Evolutionary conservation across 2,329 filamentous ascomycete genomes (phyloP).

Genomic region (Pseudocercospora cruenta): DNA sequence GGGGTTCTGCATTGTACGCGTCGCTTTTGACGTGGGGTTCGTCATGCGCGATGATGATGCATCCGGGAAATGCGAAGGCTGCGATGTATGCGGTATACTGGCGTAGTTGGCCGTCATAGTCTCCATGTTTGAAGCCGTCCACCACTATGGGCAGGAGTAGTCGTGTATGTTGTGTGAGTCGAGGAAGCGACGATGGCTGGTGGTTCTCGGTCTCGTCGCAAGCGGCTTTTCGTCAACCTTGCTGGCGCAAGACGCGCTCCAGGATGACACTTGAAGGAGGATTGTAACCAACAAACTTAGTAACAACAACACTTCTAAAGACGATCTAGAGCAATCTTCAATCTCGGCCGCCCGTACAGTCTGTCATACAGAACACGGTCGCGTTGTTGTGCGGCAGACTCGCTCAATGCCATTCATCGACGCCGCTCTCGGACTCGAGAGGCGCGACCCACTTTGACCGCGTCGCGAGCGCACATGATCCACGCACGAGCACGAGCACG

Average conservation of each 20-base stretch:
- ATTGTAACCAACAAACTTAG: background rate
- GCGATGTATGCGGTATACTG: conserved; percentile 14
- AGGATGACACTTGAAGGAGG: too few relatives aligned
- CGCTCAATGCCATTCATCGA: background rate
- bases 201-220: conserved; percentile 1
- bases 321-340: background rate
- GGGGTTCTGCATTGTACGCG: conserved; percentile 30
- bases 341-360: background rate
- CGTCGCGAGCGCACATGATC: background rate
- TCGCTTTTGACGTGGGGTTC: conserved; percentile 23
- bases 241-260: conserved; percentile 5
- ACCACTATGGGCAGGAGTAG: background rate
- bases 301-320: background rate
- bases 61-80: conserved; percentile 14
- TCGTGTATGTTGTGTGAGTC: conserved; percentile 2
- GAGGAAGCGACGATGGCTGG: background rate
- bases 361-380: background rate
- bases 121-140: conserved; percentile 20
- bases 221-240: conserved; percentile 6
- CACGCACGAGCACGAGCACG: background rate
- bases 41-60: conserved; percentile 16
- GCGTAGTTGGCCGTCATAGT: conserved; percentile 26
- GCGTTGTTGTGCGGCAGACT: background rate
- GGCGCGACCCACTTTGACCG: background rate
- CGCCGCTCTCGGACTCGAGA: background rate